Evolutionary conservation across 2,329 filamentous ascomycete species (phyloP).

Genomic region (Hortaea werneckii): DNA sequence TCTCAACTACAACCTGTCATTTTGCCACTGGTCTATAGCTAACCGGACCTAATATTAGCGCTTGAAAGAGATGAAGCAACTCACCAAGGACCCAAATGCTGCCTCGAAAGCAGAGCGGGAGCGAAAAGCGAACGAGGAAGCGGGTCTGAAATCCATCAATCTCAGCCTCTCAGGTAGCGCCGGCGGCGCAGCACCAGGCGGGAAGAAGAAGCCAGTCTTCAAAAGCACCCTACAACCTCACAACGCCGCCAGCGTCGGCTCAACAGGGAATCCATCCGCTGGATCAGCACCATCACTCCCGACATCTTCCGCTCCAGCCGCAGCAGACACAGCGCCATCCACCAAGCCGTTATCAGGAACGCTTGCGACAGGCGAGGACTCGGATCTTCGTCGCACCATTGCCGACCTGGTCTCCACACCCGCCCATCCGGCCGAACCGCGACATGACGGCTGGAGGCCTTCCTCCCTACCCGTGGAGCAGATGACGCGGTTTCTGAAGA

Average conservation of each 20-base stretch:
- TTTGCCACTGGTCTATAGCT: neutral
- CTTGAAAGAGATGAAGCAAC: constrained; percentile 77
- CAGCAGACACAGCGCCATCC: neutral
- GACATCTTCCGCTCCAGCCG: neutral
- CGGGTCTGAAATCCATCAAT: constrained; percentile 49
- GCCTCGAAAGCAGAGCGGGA: constrained; percentile 52
- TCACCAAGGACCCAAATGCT: constrained; percentile 61
- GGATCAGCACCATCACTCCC: neutral
- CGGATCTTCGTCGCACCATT: too few relatives aligned
- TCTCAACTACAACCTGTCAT: neutral
- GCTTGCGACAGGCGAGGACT: neutral
- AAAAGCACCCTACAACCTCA: constrained; percentile 19
- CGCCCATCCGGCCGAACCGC: too few relatives aligned
- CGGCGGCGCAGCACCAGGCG: constrained; percentile 3
- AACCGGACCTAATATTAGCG: constrained; percentile 33
- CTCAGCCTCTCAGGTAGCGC: constrained; percentile 1
- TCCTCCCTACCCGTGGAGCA: too few relatives aligned
- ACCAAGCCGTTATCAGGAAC: neutral
- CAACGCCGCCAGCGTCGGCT: constrained; percentile 8
- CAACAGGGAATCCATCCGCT: neutral
- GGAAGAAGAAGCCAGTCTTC: constrained; percentile 24
- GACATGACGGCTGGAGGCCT: too few relatives aligned
- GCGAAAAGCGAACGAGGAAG: constrained; percentile 49
- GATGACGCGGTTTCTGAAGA: too few relatives aligned
- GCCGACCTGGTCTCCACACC: too few relatives aligned